Base-by-base conservation (phyloP, 768 basidiomycete genomes). In the Phlebiopsis flavidoalba region DNA sequence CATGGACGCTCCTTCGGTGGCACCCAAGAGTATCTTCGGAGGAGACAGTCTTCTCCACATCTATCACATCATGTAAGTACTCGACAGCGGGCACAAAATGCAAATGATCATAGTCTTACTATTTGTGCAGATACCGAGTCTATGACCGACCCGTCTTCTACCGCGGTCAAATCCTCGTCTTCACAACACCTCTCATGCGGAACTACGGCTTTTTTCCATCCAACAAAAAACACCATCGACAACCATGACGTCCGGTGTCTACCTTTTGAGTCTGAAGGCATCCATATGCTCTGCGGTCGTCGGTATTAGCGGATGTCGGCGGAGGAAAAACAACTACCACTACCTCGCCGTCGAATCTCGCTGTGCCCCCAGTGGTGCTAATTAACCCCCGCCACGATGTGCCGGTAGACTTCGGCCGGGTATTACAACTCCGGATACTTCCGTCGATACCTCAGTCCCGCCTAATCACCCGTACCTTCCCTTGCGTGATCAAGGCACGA, bases 71-170 rank as follows among this genome's bases (percentile, higher is more conserved):
- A 45, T 99, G 95, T 94, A 63, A 67, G 90, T 79, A 15, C 51
- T 26, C 58, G 59, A 19, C 56, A 33, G 15, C 50, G 2, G 21
- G 6, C 19, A 49, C 12, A 21, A 33, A 12, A 37, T 31, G 55
- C 7, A 52, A 17, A 33, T 59, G 36, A 12, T n/a, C n/a, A n/a
- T n/a, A 15, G 36, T 1, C 57, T 62, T 45, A 57, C 53, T 14
- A 11, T 19, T 11, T n/a, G 0, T 45, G n/a, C 70, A 96, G 95
- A 99, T 73, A 98, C 96, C 51, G 97, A 99, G 76, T 97, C 94
- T 8, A 98, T 99, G 97, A 99, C 97, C 40, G 97, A 99, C 73
- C 97, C 97, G 7, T 98, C 97, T n/a, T n/a, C 8, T 98, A 99
- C 75, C 91, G 93, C 36, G 90, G 93, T 54, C 97, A 99, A 75